Conservation (phyloP, 805 yeast species). For the Metschnikowia picachoensis region DNA sequence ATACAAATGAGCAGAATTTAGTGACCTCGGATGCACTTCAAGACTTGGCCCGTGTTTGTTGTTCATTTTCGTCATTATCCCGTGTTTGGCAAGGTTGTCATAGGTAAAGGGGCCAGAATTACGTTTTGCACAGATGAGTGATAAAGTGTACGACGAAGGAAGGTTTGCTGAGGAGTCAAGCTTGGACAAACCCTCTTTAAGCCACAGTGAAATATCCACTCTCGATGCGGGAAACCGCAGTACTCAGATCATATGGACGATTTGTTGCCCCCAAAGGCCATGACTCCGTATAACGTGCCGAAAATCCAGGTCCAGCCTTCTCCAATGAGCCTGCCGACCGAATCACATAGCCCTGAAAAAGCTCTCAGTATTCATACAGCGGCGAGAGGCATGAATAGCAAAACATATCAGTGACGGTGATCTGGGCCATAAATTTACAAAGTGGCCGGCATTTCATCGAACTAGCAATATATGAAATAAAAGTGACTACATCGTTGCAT, state of each 20-base stretch:
- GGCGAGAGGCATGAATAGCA: too few relatives aligned
- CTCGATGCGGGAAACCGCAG: background rate
- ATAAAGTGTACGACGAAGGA: background rate
- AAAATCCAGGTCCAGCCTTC: constrained; percentile 1
- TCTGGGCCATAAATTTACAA: background rate
- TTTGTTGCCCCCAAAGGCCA: background rate
- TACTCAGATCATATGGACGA: background rate
- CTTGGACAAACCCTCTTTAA: background rate
- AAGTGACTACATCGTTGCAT: constrained; percentile 8
- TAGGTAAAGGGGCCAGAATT: constrained; percentile 12
- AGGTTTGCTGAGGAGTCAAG: background rate
- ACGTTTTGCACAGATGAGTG: constrained; percentile 7
- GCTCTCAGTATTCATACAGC: too few relatives aligned
- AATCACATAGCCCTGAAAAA: background rate
- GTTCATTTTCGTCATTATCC: constrained; percentile 54
- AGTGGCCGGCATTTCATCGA: background rate
- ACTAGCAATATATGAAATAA: too few relatives aligned
- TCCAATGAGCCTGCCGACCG: background rate
- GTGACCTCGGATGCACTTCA: constrained; percentile 29
- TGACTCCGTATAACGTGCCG: constrained; percentile 10
- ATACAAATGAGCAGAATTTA: constrained; percentile 47
- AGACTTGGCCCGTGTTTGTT: constrained; percentile 30
- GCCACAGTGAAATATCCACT: background rate
- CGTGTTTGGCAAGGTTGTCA: constrained; percentile 57
- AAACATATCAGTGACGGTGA: background rate